Percentiles rank a stretch among this genome's conserved stretches.
Conservation (phyloP, 2,329 filamentous ascomycete species). For the Corinectria fuckeliana region DNA sequence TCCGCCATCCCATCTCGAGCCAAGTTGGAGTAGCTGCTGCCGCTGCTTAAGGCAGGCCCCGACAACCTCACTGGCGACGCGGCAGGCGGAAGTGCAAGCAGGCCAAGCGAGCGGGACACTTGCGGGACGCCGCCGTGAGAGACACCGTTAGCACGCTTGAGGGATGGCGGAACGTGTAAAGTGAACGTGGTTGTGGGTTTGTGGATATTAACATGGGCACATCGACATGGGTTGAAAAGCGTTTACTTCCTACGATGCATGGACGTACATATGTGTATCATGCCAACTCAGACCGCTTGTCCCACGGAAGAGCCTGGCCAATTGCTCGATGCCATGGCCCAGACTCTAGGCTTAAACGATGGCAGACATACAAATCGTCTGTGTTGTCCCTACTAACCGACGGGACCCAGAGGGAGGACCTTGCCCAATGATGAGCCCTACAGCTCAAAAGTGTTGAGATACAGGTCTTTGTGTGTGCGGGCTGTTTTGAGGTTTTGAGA, state of each 20-base stretch:
- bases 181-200: slow-evolving; percentile 10
- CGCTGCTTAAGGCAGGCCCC: slow-evolving; percentile 13
- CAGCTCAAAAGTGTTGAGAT: slow-evolving; percentile 15
- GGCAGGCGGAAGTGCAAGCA: slow-evolving; percentile 15
- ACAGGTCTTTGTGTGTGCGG: background rate
- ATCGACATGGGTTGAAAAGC: slow-evolving; percentile 26
- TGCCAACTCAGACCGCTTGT: slow-evolving; percentile 40
- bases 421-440: slow-evolving; percentile 1
- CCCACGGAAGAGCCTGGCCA: slow-evolving; percentile 8
- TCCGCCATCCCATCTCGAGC: slow-evolving; percentile 1
- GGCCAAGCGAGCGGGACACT: slow-evolving; percentile 1
- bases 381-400: slow-evolving; percentile 14
- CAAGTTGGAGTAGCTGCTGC: background rate
- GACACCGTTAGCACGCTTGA: background rate
- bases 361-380: background rate
- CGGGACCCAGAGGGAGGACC: background rate
- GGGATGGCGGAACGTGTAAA: slow-evolving; percentile 1
- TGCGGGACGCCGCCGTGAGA: background rate
- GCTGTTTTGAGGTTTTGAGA: slow-evolving; percentile 3
- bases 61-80: background rate
- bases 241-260: slow-evolving; percentile 23
- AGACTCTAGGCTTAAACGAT: background rate
- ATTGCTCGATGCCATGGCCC: slow-evolving; percentile 8
- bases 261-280: slow-evolving; percentile 34
- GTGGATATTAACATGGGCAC: slow-evolving; percentile 20